phyloP scores from a whole-genome alignment of 2,329 filamentous ascomycete genomes.

The Fusarium succisae region DNA sequence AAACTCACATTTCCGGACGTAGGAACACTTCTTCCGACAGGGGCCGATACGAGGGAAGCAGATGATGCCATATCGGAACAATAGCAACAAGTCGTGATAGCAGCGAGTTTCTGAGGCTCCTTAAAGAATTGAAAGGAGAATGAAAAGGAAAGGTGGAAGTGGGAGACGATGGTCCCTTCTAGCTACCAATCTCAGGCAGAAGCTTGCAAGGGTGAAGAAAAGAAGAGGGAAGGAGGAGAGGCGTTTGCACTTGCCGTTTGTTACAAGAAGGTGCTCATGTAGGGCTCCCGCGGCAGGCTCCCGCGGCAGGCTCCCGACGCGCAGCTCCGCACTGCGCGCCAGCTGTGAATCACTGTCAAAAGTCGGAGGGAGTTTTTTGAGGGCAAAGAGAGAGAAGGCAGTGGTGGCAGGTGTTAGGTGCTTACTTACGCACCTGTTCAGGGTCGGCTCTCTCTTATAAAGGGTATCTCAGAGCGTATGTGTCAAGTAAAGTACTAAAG shows the following conservation, averaged over 20 bases:
- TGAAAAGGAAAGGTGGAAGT: neutral
- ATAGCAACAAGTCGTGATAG: neutral
- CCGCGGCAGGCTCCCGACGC: neutral
- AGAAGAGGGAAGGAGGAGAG: neutral
- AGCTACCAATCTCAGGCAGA: neutral
- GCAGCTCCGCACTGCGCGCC: neutral
- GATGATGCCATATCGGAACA: neutral
- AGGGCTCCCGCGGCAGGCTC: neutral
- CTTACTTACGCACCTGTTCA: no score
- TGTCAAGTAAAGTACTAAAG: neutral
- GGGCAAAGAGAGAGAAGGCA: neutral
- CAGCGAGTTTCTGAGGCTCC: neutral
- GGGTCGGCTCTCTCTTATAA: neutral
- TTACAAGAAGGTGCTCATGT: neutral
- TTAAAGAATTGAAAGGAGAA: neutral
- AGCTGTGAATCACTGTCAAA: conserved; percentile 18
- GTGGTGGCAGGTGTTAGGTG: neutral
- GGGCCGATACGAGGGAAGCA: neutral
- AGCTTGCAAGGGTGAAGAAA: neutral
- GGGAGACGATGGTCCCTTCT: neutral
- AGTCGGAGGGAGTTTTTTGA: neutral
- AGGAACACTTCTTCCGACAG: neutral
- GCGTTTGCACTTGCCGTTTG: conserved; percentile 9
- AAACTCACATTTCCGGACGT: conserved; percentile 7
- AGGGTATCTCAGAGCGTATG: neutral